A percentile compares a stretch with the other conserved stretches of the same genome.
These are phyloP conservation scores for Podaxis pistillaris DNA, from an alignment of 768 basidiomycete genomes.

Conservation along the genomic window DNA sequence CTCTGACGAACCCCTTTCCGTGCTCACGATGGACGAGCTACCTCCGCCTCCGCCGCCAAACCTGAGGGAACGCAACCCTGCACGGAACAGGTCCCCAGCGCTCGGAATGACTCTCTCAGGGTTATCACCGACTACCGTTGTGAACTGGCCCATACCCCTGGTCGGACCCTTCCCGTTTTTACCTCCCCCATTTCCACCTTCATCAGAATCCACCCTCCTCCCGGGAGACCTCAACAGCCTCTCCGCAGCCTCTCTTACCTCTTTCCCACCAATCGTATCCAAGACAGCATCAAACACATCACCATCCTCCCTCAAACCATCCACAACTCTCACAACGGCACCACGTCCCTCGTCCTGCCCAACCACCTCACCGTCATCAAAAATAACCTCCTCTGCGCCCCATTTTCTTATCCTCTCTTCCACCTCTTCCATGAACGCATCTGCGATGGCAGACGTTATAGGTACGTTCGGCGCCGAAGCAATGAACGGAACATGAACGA, in stretches of 20 bases:
- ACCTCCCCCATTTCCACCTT: conserved; percentile 19
- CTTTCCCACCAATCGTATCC: conserved; percentile 80
- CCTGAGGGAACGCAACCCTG: conserved; percentile 64
- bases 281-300: conserved; percentile 76
- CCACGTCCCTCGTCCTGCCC: conserved; percentile 40
- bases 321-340: conserved; percentile 50
- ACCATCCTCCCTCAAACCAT: conserved; percentile 48
- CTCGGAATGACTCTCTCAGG: conserved; percentile 65
- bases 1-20: conserved; percentile 8
- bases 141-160: conserved; percentile 54
- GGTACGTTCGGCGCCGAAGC: conserved; percentile 24
- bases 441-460: conserved; percentile 21
- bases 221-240: conserved; percentile 48
- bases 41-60: conserved; percentile 24
- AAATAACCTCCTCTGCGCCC: conserved; percentile 79
- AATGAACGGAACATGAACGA: conserved; percentile 56
- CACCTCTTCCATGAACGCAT: conserved; percentile 40
- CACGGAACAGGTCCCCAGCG: conserved; percentile 70
- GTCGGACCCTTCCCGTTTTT: conserved; percentile 20
- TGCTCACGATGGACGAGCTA: conserved; percentile 12
- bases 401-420: conserved; percentile 59
- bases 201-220: neutral
- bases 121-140: conserved; percentile 75
- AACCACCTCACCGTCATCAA: conserved; percentile 50
- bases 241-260: conserved; percentile 74